Percentiles rank a stretch among this genome's conserved stretches.
phyloP scores from a whole-genome alignment of 2,329 filamentous ascomycete genomes.

The Microcyclosporella mali region DNA sequence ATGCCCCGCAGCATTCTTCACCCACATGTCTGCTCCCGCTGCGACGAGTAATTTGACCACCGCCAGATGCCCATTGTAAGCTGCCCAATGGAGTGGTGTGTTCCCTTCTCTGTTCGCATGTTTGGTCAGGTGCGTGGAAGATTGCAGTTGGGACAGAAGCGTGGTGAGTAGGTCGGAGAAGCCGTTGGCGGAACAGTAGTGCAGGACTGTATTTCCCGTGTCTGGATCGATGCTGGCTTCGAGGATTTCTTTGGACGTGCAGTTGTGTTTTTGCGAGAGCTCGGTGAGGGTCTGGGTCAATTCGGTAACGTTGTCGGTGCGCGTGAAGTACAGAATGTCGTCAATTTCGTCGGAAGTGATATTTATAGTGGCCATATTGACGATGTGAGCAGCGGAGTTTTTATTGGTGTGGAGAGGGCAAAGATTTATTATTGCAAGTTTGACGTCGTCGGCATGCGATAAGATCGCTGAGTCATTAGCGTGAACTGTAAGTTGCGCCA shows the following conservation, averaged over 20 bases:
- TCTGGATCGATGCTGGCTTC: slow-evolving; percentile 64
- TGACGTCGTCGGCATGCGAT: no score
- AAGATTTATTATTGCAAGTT: no score
- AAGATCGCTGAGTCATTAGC: no score
- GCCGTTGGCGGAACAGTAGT: slow-evolving; percentile 91
- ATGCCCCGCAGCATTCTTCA: slow-evolving; percentile 78
- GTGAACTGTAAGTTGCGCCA: no score
- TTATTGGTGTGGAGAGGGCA: no score
- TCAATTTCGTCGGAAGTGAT: slow-evolving; percentile 80
- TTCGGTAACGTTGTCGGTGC: slow-evolving; percentile 67
- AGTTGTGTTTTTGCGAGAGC: slow-evolving; percentile 57
- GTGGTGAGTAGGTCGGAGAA: slow-evolving; percentile 44
- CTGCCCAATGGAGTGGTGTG: slow-evolving; percentile 90
- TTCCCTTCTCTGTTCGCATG: slow-evolving; percentile 75
- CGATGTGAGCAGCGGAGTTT: no score
- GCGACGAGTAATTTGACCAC: slow-evolving; percentile 72
- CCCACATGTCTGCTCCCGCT: slow-evolving; percentile 67
- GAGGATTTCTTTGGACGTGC: slow-evolving; percentile 58
- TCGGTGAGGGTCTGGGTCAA: slow-evolving; percentile 55
- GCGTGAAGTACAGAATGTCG: slow-evolving; percentile 82
- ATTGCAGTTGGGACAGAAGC: slow-evolving; percentile 11
- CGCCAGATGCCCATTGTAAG: slow-evolving; percentile 77
- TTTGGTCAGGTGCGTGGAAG: slow-evolving; percentile 52
- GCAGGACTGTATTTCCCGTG: slow-evolving; percentile 71
- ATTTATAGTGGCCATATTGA: slow-evolving; percentile 38